Percentiles rank a stretch among this genome's conserved stretches.
Conservation (phyloP, 306 rosid genomes). For the Oxytropis ochrocephala region DNA sequence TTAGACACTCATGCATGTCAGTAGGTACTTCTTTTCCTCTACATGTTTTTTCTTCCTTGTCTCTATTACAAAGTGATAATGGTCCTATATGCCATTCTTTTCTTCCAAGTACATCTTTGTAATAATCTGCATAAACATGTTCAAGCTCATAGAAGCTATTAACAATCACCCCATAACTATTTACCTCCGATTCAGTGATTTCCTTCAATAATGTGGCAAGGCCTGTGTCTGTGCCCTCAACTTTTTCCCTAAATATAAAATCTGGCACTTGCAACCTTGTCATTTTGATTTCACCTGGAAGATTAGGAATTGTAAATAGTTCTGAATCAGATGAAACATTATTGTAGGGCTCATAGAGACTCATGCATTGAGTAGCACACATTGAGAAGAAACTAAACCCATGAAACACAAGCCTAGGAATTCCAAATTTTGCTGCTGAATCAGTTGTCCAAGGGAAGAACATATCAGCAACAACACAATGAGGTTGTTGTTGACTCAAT, state of each 20-base stretch:
- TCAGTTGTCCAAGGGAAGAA: slow-evolving; percentile 28
- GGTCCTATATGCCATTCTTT: slow-evolving; percentile 52
- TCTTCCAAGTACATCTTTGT: neutral
- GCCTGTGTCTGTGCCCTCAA: neutral
- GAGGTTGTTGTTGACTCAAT: neutral
- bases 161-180: slow-evolving; percentile 32
- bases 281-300: slow-evolving; percentile 34
- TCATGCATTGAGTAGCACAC: neutral
- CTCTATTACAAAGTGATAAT: neutral
- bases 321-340: slow-evolving; percentile 38
- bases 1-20: slow-evolving; percentile 6
- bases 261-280: slow-evolving; percentile 11
- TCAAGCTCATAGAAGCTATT: slow-evolving; percentile 25
- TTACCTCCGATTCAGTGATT: neutral
- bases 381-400: slow-evolving; percentile 22
- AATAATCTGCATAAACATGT: slow-evolving; percentile 6
- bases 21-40: slow-evolving; percentile 10
- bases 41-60: neutral
- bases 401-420: slow-evolving; percentile 31
- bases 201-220: neutral
- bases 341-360: slow-evolving; percentile 18
- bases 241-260: no score
- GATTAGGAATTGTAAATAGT: slow-evolving; percentile 25
- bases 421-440: slow-evolving; percentile 23
- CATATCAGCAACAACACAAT: slow-evolving; percentile 19